Evolutionary conservation across 306 rosid species (phyloP).

Genomic region (Quercus aquifolioides): DNA sequence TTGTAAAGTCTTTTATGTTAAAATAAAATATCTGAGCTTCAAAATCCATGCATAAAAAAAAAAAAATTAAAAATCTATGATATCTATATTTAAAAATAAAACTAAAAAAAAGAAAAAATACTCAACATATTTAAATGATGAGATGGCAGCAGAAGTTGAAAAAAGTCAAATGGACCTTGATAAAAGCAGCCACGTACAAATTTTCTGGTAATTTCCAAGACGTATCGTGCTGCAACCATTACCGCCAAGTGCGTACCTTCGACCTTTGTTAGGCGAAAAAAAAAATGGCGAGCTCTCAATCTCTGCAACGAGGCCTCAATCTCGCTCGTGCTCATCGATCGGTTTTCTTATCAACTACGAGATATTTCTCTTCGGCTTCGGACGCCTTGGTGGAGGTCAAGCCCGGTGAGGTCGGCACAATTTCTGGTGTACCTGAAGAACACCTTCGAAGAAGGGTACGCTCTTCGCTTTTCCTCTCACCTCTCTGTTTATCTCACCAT

Average conservation of each 20-base stretch:
- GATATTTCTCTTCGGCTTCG: conserved; percentile 26
- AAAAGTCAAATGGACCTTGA: background rate
- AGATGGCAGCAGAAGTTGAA: background rate
- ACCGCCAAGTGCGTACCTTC: too few species aligned
- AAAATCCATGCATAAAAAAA: accelerated
- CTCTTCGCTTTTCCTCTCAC: background rate
- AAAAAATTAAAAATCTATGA: too few species aligned
- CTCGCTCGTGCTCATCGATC: conserved; percentile 1
- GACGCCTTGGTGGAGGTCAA: conserved; percentile 21
- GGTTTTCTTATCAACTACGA: background rate
- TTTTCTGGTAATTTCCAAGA: background rate
- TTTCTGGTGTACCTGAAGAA: conserved; percentile 35
- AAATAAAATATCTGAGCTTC: accelerated
- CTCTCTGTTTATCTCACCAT: background rate
- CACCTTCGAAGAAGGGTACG: conserved; percentile 36
- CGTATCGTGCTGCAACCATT: background rate
- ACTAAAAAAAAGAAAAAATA: too few species aligned
- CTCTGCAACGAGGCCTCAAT: conserved; percentile 20
- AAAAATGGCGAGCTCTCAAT: conserved; percentile 30
- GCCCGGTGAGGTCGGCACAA: conserved; percentile 23
- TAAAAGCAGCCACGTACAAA: background rate
- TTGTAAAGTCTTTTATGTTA: too few species aligned
- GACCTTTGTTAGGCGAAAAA: background rate
- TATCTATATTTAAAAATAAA: too few species aligned
- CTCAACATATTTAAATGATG: background rate